These are phyloP conservation scores for Triticum urartu DNA, from an alignment of 176 grass and related monocot species.

Conservation along the genomic window DNA sequence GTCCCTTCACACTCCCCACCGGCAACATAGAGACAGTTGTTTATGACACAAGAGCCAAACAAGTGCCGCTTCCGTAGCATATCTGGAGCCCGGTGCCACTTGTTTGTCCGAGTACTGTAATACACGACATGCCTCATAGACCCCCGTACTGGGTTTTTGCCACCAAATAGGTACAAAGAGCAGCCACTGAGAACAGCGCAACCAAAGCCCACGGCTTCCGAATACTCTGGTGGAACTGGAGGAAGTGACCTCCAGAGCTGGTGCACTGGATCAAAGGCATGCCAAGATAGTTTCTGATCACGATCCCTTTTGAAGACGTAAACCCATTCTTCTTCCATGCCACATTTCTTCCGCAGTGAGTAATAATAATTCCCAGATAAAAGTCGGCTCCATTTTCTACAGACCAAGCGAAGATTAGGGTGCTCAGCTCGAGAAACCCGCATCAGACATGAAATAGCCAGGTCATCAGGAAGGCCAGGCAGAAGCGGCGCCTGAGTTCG, in stretches of 20 bases:
- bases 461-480: constrained; percentile 90
- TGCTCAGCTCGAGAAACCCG: constrained; percentile 67
- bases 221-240: constrained; percentile 78
- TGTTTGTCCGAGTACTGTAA: constrained; percentile 90
- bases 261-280: constrained; percentile 86
- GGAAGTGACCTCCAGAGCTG: constrained; percentile 82
- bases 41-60: constrained; percentile 86
- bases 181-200: constrained; percentile 82
- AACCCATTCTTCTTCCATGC: constrained; percentile 87
- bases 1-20: constrained; percentile 91
- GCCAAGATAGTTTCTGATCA: constrained; percentile 83
- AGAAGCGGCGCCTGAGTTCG: constrained; percentile 62
- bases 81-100: constrained; percentile 90
- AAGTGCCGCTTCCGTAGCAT: constrained; percentile 85
- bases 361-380: constrained; percentile 88
- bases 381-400: constrained; percentile 76
- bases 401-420: constrained; percentile 69
- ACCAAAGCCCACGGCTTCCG: constrained; percentile 78
- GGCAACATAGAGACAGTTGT: constrained; percentile 90
- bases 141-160: constrained; percentile 71
- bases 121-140: constrained; percentile 90
- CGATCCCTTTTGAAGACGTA: constrained; percentile 84
- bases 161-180: constrained; percentile 89
- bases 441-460: constrained; percentile 86
- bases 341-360: constrained; percentile 73